These are phyloP conservation scores for Hanseniaspora clermontiae DNA, from an alignment of 805 yeast species.

Conservation along the genomic window DNA sequence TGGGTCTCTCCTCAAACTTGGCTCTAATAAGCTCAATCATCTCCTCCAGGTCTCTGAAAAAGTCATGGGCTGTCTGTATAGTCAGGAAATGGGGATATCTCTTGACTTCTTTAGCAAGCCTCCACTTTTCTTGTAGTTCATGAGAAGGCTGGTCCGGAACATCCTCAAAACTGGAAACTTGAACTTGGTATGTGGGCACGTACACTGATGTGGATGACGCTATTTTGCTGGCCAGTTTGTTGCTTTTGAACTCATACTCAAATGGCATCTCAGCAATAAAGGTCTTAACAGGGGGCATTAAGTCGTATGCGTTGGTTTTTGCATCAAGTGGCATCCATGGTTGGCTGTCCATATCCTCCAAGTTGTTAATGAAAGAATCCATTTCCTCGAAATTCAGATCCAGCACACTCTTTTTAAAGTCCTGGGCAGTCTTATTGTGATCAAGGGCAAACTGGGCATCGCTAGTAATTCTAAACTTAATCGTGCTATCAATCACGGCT, in stretches of 20 bases:
- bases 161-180: slow-evolving; percentile 34
- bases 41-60: slow-evolving; percentile 22
- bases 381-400: slow-evolving; percentile 25
- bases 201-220: slow-evolving; percentile 26
- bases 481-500: slow-evolving; percentile 54
- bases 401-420: slow-evolving; percentile 23
- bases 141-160: slow-evolving; percentile 41
- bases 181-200: slow-evolving; percentile 35
- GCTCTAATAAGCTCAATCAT: slow-evolving; percentile 25
- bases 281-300: slow-evolving; percentile 80
- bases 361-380: slow-evolving; percentile 24
- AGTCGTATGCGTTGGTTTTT: slow-evolving; percentile 29
- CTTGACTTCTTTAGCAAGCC: slow-evolving; percentile 25
- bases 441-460: slow-evolving; percentile 70
- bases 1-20: slow-evolving; percentile 59
- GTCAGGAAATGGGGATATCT: slow-evolving; percentile 28
- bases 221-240: slow-evolving; percentile 27
- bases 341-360: slow-evolving; percentile 29
- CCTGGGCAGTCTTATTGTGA: slow-evolving; percentile 38
- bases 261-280: slow-evolving; percentile 67
- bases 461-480: slow-evolving; percentile 70
- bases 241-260: slow-evolving; percentile 64
- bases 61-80: slow-evolving; percentile 21
- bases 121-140: slow-evolving; percentile 36
- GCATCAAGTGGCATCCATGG: slow-evolving; percentile 29